Conservation (phyloP, 23 red algal genomes). For the Gracilaria caudata region DNA sequence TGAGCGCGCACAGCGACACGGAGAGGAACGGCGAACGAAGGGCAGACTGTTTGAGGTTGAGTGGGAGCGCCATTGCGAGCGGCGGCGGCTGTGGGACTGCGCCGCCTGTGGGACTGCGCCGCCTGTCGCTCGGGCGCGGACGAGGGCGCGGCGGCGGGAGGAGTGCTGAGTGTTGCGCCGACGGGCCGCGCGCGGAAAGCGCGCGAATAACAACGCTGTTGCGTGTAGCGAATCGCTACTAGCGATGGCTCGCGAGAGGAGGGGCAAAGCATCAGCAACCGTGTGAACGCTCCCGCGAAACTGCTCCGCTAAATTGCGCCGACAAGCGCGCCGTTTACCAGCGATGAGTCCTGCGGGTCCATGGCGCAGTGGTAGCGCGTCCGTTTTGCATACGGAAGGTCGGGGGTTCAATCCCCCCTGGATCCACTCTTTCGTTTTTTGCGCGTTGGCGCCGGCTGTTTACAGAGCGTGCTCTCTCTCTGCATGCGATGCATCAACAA, state of each 20-base stretch:
- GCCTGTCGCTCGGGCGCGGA: too few species aligned
- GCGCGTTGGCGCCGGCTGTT: not conserved
- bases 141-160: too few species aligned
- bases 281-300: too few species aligned
- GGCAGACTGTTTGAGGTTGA: not conserved
- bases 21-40: not conserved
- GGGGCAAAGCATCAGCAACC: too few species aligned
- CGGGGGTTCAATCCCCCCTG: conserved; percentile 65
- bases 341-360: conserved; percentile 16
- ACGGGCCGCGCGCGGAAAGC: too few species aligned
- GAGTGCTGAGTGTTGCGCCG: too few species aligned
- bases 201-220: too few species aligned
- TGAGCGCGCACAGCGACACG: not conserved
- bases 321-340: not conserved
- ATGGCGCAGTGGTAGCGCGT: conserved; percentile 72
- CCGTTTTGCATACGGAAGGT: conserved; percentile 73
- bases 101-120: too few species aligned
- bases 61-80: not conserved
- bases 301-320: too few species aligned
- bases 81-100: not conserved
- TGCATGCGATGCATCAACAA: not conserved
- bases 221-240: too few species aligned
- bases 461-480: not conserved
- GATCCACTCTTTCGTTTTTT: conserved; percentile 29
- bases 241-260: too few species aligned